Evolutionary conservation across 2,329 filamentous ascomycete species (phyloP).

Genomic region (Colletotrichum sp.): DNA sequence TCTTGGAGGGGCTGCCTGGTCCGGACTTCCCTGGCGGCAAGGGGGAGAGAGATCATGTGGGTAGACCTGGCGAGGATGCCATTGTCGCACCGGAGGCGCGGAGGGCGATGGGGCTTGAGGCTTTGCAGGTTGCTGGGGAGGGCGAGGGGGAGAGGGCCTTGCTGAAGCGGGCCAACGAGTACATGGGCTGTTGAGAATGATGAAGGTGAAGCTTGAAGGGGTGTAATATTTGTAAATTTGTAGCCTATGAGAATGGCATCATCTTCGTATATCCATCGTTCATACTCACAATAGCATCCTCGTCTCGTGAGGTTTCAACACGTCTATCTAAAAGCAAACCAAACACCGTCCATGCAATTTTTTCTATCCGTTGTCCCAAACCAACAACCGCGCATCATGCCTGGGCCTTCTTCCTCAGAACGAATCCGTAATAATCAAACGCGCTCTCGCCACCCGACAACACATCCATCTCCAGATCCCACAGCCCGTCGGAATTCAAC

Average conservation of each 20-base stretch:
- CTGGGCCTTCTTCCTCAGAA: constrained; percentile 36
- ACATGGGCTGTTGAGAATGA: constrained; percentile 42
- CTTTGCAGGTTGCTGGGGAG: constrained; percentile 29
- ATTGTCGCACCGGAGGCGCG: constrained; percentile 37
- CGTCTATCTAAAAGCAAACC: background rate
- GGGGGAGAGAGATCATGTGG: constrained; percentile 65
- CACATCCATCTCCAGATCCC: constrained; percentile 48
- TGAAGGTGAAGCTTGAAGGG: background rate
- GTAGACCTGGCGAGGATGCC: constrained; percentile 45
- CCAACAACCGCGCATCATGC: background rate
- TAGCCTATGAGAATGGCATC: background rate
- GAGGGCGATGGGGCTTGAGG: constrained; percentile 51
- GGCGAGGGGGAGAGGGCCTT: constrained; percentile 39
- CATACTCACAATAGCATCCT: rapidly evolving
- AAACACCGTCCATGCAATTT: background rate
- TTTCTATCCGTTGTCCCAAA: background rate
- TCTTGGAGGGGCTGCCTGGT: constrained; percentile 68
- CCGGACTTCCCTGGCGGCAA: constrained; percentile 76
- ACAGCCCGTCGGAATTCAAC: constrained; percentile 41
- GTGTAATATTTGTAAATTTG: background rate
- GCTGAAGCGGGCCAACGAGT: constrained; percentile 45
- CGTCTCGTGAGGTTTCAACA: background rate
- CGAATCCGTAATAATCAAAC: constrained; percentile 55
- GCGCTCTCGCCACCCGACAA: constrained; percentile 41
- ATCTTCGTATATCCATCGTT: rapidly evolving